Evolutionary conservation across 345 rosid species (phyloP), one percentile per base, ranked within the genome.

Genomic region (Orychophragmus violaceus): DNA sequence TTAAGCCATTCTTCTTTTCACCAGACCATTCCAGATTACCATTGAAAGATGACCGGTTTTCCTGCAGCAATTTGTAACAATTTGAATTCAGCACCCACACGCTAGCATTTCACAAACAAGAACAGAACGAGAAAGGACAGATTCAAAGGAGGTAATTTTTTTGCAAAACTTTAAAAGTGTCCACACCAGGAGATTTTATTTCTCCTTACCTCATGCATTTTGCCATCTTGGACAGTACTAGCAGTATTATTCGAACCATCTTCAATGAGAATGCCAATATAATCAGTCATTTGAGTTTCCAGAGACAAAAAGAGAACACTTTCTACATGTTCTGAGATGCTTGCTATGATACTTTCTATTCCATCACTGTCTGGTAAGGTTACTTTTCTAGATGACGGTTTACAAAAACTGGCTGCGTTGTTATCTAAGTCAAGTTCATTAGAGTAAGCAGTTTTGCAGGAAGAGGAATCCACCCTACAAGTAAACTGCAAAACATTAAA

Each of bases 261-360:
- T 74, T 82, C 52, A 25, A 95, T 67, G 70, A 89, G 80, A 76
- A 6, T 50, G 68, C 76, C 55, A 68, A 74, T 55, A 82, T 84
- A 87, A 14, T 82, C 78, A 37, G 61, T 68, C 77, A 84, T 45
- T 59, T 68, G 65, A 42, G 51, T 62, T 84, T 77, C 74, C 35
- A 80, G 71, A 78, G 89, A 85, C 53, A 65, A 24, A 76, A 81
- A 72, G 68, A 95, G 87, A 78, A 89, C 90, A 41, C 74, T 74
- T 77, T 75, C 85, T 24, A 89, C 82, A 73, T 67, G 68, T 77
- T 77, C 83, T 37, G 79, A 60, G 48, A 89, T 77, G 77, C 74
- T 54, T 23, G 80, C 55, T 42, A 78, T 55, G 53, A 69, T 58
- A 66, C 70, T 67, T 64, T 63, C 45, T 21, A 53, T 30, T 68